Base-by-base conservation (phyloP, 768 basidiomycete species). In the Roridomyces roridus region DNA sequence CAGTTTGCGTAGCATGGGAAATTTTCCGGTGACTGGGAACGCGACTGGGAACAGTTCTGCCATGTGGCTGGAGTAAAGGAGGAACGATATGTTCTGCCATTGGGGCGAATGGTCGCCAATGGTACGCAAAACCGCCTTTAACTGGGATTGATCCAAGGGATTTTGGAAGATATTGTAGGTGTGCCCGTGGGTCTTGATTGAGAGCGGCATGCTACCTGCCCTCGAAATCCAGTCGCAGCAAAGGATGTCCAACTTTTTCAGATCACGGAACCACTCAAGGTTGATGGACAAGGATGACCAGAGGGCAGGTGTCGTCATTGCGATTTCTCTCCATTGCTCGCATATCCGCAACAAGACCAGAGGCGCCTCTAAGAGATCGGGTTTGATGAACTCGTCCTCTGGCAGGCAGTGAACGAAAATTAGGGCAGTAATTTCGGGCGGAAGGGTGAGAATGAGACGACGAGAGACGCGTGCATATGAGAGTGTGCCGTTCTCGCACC, bases 201-300 rank as follows among this genome's bases (percentile, higher is more conserved):
- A 55, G 28, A 55, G 46, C 10, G 54, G 39, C 31, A 18, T 42
- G 31, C 34, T 41, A 34, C 46, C 14, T 0, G 54, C 45, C 24
- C 41, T 41, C 4, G 54, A 34, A 14, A 55, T 29, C 54, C 54
- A 55, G 5, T 35, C 39, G 37, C 46, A 18, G 20, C 41, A 43
- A 26, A 55, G 46, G 17, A 4, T 28, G 4, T 18, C n/a, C 21
- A 14, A 12, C 18, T 18, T 18, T 9, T 23, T 18, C 39, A 12
- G 21, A 40, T 18, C 10, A 40, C 10, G 21, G 20, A 40, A 40
- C 39, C 39, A 40, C 20, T 46, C 49, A 7, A 49, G 46, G 25
- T 53, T 40, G 20, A 59, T 17, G 39, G 36, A 54, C 28, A 60
- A 49, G 2, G 59, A 60, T 17, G 41, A 21, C 59, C 59, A 60